Conservation (phyloP, 495 filamentous ascomycete genomes). For the Cercophora samala region DNA sequence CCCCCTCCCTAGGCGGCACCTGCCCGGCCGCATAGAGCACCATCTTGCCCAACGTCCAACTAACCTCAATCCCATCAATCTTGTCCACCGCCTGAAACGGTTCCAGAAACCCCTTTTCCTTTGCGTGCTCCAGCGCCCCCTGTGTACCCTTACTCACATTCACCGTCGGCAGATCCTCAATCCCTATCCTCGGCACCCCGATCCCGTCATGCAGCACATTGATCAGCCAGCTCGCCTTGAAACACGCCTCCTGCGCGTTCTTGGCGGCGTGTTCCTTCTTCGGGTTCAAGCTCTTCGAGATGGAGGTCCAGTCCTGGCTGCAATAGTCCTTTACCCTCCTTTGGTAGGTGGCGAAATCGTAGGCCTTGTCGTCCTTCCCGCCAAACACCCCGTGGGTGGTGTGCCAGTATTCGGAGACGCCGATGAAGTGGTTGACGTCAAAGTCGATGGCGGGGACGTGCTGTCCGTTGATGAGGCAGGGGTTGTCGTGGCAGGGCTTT, state of each 20-base stretch:
- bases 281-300: constrained; percentile 58
- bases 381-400: constrained; percentile 95
- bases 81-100: constrained; percentile 93
- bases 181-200: constrained; percentile 82
- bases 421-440: constrained; percentile 95
- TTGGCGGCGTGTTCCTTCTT: constrained; percentile 59
- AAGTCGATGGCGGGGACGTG: constrained; percentile 97
- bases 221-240: constrained; percentile 97
- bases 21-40: constrained; percentile 94
- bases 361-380: constrained; percentile 74
- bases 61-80: constrained; percentile 89
- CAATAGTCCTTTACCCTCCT: constrained; percentile 81
- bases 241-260: constrained; percentile 82
- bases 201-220: constrained; percentile 95
- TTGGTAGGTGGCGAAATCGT: constrained; percentile 91
- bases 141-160: constrained; percentile 77
- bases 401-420: constrained; percentile 98
- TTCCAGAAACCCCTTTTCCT: constrained; percentile 76
- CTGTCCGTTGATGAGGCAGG: constrained; percentile 83
- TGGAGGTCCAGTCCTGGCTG: constrained; percentile 72
- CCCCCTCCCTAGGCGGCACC: constrained; percentile 59
- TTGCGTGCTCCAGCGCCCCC: constrained; percentile 62
- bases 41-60: constrained; percentile 97
- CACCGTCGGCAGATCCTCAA: constrained; percentile 54
- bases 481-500: constrained; percentile 73